Evolutionary conservation across 2,329 filamentous ascomycete genomes (phyloP), one percentile per base, ranked within the genome.

Genomic region (Bertia moriformis): DNA sequence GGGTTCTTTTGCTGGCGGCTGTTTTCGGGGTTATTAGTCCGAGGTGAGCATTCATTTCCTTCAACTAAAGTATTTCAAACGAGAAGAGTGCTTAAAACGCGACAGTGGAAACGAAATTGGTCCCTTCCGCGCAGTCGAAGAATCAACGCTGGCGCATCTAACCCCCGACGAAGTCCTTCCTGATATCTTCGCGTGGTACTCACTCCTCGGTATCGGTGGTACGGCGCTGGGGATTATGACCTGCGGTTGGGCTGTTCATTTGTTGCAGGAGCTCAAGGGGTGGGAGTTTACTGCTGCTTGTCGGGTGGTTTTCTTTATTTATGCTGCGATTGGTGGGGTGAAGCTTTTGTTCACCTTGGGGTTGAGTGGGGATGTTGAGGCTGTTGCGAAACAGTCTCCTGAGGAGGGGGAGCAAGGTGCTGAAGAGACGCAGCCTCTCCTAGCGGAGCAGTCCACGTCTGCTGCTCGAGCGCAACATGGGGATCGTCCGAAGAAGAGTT

Each of bases 151-250:
- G 2, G 71, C 73, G 3, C 71, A 77, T 32, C 57, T 78, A 3
- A 73, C 67, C 0, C 49, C 55, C 1, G 46, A 60, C 3, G 52
- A 56, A 2, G 56, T 59, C 3, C 54, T 72, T 35, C 62, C 65
- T 41, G 71, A 78, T 47, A 59, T 78, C 19, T 78, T 71, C 43
- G 73, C 73, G 3, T 78, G 73, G 73, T 78, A 78, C 46, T 67
- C 61, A 4, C 58, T 78, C 4, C 52, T 64, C 1, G 78, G 78
- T 2, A 68, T 65, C 0, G 67, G 71, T 0, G 78, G 78, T 0
- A 65, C 69, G 0, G 76, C 79, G 0, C 60, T 70, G 14, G 78
- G 79, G 1, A 67, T 73, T 42, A 56, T 77, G 35, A 56, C 61
- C 0, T 68, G 69, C 40, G 79, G 79, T 2, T 79, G 73, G 71